Conservation (phyloP, 2,329 filamentous ascomycete species). For the Calonectria honghensis region DNA sequence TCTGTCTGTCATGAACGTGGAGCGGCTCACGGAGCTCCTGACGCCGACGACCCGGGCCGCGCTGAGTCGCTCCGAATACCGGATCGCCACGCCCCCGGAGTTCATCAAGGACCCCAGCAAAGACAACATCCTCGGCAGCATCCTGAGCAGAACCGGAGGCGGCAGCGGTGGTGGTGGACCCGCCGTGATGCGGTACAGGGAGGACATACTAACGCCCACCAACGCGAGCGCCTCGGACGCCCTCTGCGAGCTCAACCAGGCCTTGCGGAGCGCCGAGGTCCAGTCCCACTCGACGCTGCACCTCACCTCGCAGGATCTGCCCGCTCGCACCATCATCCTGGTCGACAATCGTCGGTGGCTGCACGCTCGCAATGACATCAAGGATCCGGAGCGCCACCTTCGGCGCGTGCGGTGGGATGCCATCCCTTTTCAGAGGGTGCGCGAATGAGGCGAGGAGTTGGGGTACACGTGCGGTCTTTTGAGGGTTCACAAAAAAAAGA, state of each 20-base stretch:
- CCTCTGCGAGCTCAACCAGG: slow-evolving; percentile 51
- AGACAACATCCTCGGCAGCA: slow-evolving; percentile 49
- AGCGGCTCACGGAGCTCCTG: slow-evolving; percentile 53
- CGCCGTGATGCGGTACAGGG: slow-evolving; percentile 56
- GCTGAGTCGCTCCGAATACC: slow-evolving; percentile 56
- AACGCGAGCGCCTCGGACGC: slow-evolving; percentile 49
- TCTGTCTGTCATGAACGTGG: slow-evolving; percentile 61
- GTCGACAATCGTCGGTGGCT: slow-evolving; percentile 61
- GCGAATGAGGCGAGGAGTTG: neutral
- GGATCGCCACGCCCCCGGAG: slow-evolving; percentile 58
- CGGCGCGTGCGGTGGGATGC: slow-evolving; percentile 61
- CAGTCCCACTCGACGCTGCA: slow-evolving; percentile 48
- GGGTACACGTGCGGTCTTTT: neutral
- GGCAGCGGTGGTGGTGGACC: slow-evolving; percentile 19
- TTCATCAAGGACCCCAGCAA: slow-evolving; percentile 57
- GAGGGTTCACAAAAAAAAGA: neutral
- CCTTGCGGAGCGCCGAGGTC: slow-evolving; percentile 42
- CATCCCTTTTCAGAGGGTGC: slow-evolving; percentile 48
- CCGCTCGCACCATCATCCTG: slow-evolving; percentile 55
- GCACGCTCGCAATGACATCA: slow-evolving; percentile 58
- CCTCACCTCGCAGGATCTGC: slow-evolving; percentile 54
- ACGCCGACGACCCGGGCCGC: slow-evolving; percentile 48
- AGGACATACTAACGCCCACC: slow-evolving; percentile 57
- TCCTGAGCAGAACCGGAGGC: slow-evolving; percentile 42
- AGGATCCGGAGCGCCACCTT: slow-evolving; percentile 59